Base-by-base conservation (phyloP, 257 asterid genomes). In the Ilex asprella region DNA sequence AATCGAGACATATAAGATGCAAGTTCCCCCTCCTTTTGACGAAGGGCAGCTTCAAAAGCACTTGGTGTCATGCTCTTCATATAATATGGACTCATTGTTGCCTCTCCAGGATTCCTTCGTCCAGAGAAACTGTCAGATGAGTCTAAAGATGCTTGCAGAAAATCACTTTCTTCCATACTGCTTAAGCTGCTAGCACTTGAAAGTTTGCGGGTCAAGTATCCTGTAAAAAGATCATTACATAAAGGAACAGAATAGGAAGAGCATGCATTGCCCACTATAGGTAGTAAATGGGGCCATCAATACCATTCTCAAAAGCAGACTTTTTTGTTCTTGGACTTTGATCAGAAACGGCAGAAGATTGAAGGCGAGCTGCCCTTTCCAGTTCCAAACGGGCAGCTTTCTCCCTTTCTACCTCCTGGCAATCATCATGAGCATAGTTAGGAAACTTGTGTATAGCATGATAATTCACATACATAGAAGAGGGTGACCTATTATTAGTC, bases 1-100 rank as follows among this genome's bases (percentile, higher is more conserved):
- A 93, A 73, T 87, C 97, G 84, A 63, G 97, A 87, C 80, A 86
- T 77, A 68, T 93, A 87, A 16, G 99, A 93, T 3, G 99, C 96
- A 76, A 93, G 97, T 81, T 89, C 97, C 69, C 99, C 99, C 68
- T 93, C 99, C 86, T 89, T 93, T 78, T 87, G 99, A 62, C 97
- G 91, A 71, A 93, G 83, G 30, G 95, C 89, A 75, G 96, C 87
- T 79, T 87, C 97, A 56, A 80, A 91, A 73, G 96, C 84, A 78
- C 69, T 83, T 21, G 96, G 79, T 9, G 97, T 88, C 83, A 92
- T 69, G 64, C 91, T 89, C 71, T 87, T 89, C 82, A 87, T 70
- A 63, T 82, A 92, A 68, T 86, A 93, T 29, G 96, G 95, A 52
- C 87, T 87, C 80, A 78, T 16, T 58, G 74, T 57, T 66, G 91